phyloP scores from a whole-genome alignment of 108 stramenopile species.

The Cyclostephanos tholiformis region DNA sequence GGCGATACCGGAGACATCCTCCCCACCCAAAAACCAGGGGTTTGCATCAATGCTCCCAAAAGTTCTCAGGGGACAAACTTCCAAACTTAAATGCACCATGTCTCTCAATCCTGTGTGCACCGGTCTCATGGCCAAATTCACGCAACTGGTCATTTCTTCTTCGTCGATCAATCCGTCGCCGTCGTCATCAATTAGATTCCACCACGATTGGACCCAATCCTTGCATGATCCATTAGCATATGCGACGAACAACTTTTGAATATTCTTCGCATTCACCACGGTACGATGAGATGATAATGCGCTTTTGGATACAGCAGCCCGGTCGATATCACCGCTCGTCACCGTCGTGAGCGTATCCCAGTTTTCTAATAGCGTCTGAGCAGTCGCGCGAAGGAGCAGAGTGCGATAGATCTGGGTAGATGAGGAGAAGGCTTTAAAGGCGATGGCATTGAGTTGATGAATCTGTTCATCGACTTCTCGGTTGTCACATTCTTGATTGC shows the following conservation, averaged over 20 bases:
- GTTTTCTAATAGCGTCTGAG: slow-evolving; percentile 42
- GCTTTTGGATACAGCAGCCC: slow-evolving; percentile 63
- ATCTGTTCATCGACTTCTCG: slow-evolving; percentile 27
- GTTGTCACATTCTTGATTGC: neutral
- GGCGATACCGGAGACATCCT: slow-evolving; percentile 21
- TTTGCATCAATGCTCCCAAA: slow-evolving; percentile 16
- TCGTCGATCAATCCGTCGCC: slow-evolving; percentile 82
- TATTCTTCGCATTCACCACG: slow-evolving; percentile 25
- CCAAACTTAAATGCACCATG: slow-evolving; percentile 45
- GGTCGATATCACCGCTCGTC: slow-evolving; percentile 80
- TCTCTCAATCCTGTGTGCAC: slow-evolving; percentile 58
- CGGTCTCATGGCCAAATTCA: slow-evolving; percentile 58
- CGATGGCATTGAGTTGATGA: slow-evolving; percentile 26
- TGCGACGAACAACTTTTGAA: slow-evolving; percentile 51
- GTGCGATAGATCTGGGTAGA: slow-evolving; percentile 38
- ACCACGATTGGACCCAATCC: slow-evolving; percentile 68
- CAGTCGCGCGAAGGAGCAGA: slow-evolving; percentile 41
- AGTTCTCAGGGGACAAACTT: slow-evolving; percentile 48
- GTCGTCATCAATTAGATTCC: slow-evolving; percentile 79
- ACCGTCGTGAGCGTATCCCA: slow-evolving; percentile 66
- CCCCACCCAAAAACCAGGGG: slow-evolving; percentile 40
- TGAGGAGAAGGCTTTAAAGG: slow-evolving; percentile 28
- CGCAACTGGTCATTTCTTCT: slow-evolving; percentile 80
- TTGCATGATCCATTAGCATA: slow-evolving; percentile 49
- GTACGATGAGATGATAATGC: slow-evolving; percentile 31